phyloP scores from a whole-genome alignment of 225 moss, liverwort and hornwort genomes.

The Lunularia cruciata region DNA sequence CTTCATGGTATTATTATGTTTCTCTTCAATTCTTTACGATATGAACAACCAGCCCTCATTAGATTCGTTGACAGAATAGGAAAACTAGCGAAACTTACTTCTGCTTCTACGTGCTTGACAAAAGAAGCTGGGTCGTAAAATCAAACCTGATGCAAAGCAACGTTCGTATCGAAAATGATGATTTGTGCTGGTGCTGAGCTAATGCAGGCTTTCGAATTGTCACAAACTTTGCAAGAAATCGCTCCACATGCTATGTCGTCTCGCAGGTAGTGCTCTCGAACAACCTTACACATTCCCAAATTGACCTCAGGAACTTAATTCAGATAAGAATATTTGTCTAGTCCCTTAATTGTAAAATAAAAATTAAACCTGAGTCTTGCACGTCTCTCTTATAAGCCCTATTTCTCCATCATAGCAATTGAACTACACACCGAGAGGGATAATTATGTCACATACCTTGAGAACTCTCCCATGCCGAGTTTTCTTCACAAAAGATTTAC shows the following conservation, averaged over 20 bases:
- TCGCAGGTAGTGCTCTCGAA: slow-evolving; percentile 90
- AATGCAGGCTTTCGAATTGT: slow-evolving; percentile 69
- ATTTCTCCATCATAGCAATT: no score
- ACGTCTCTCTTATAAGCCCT: not conserved
- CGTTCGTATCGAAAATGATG: slow-evolving; percentile 84
- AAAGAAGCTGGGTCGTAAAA: not conserved
- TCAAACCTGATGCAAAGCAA: slow-evolving; percentile 90
- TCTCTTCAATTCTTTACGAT: not conserved
- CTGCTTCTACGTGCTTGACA: no score
- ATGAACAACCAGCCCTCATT: not conserved
- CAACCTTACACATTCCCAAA: slow-evolving; percentile 50
- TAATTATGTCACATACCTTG: slow-evolving; percentile 46
- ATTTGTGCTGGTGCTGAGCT: slow-evolving; percentile 59
- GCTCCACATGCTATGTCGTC: slow-evolving; percentile 93
- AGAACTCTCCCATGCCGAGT: slow-evolving; percentile 84
- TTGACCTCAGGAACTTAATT: not conserved
- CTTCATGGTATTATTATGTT: no score
- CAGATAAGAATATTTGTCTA: not conserved
- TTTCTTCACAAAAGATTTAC: slow-evolving; percentile 87
- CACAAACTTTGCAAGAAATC: slow-evolving; percentile 69
- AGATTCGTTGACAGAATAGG: no score
- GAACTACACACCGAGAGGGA: no score
- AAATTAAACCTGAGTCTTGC: no score
- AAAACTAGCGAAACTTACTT: no score
- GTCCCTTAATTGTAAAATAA: no score